phyloP scores from a whole-genome alignment of 768 basidiomycete species.

The Lentinula guzmanii region DNA sequence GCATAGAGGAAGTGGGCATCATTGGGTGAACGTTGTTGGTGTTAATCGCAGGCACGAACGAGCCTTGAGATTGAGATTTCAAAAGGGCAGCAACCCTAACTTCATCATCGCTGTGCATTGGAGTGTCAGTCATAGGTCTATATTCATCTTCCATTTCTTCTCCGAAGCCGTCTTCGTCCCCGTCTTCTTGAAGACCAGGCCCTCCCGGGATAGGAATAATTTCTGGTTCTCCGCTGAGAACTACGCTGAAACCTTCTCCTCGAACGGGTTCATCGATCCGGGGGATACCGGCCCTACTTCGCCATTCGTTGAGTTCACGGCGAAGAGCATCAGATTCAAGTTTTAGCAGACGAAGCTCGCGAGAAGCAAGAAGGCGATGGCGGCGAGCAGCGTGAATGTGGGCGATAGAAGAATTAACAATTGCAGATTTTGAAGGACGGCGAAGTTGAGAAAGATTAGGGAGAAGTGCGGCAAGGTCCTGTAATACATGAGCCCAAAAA shows the following conservation, averaged over 20 bases:
- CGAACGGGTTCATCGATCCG: slow-evolving; percentile 69
- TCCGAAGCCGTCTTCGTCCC: slow-evolving; percentile 33
- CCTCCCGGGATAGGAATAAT: slow-evolving; percentile 50
- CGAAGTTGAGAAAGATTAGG: slow-evolving; percentile 89
- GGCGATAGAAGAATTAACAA: slow-evolving; percentile 93
- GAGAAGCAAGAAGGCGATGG: slow-evolving; percentile 74
- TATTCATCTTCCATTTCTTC: slow-evolving; percentile 25
- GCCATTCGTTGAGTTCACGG: slow-evolving; percentile 92
- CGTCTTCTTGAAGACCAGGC: slow-evolving; percentile 46
- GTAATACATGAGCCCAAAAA: not conserved
- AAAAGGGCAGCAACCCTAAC: not conserved
- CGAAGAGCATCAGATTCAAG: slow-evolving; percentile 82
- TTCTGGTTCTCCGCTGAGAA: slow-evolving; percentile 69
- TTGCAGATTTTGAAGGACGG: slow-evolving; percentile 92
- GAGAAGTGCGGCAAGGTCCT: slow-evolving; percentile 89
- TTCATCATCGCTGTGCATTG: slow-evolving; percentile 16
- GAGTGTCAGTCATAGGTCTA: slow-evolving; percentile 10
- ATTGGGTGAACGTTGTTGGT: slow-evolving; percentile 7
- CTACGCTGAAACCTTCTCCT: slow-evolving; percentile 66
- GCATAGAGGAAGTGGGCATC: slow-evolving; percentile 9
- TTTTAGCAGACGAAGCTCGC: slow-evolving; percentile 75
- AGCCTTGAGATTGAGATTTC: slow-evolving; percentile 12
- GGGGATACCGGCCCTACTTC: slow-evolving; percentile 65
- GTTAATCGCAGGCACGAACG: not conserved
- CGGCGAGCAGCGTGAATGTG: slow-evolving; percentile 80